Evolutionary conservation across 768 basidiomycete species (phyloP).

Genomic region (Pisolithus microcarpus): DNA sequence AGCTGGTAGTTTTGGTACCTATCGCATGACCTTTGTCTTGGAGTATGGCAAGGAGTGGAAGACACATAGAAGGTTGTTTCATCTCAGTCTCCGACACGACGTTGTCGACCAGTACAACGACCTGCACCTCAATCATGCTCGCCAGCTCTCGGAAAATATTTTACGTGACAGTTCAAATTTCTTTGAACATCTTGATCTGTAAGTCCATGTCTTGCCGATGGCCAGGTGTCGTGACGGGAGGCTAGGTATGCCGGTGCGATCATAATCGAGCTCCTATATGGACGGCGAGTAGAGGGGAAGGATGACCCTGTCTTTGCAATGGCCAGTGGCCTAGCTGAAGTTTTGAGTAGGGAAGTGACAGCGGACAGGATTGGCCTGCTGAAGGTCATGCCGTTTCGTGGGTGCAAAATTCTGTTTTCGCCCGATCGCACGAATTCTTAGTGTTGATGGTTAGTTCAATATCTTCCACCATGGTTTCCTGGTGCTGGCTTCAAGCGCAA

Average conservation of each 20-base stretch:
- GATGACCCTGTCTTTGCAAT: constrained; percentile 4
- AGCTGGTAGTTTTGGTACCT: constrained; percentile 2
- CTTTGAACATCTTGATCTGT: constrained; percentile 2
- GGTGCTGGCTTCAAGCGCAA: constrained; percentile 6
- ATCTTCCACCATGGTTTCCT: constrained; percentile 10
- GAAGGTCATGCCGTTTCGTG: constrained; percentile 7
- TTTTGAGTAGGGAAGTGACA: not conserved
- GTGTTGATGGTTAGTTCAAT: constrained; percentile 1
- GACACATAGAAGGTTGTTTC: constrained; percentile 10
- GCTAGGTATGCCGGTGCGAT: not conserved
- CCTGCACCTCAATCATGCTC: not conserved
- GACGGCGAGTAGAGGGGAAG: not conserved
- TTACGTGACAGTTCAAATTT: not conserved
- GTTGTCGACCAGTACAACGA: constrained; percentile 4
- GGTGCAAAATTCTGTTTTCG: not conserved
- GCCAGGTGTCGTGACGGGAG: not conserved
- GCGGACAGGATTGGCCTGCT: constrained; percentile 1
- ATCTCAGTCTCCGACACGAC: constrained; percentile 5
- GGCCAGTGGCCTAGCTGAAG: not conserved
- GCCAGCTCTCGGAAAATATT: not conserved
- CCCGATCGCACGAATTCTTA: not conserved
- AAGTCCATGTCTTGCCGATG: not conserved
- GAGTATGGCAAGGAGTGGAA: constrained; percentile 13
- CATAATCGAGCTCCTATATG: constrained; percentile 3
- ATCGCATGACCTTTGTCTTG: constrained; percentile 6